phyloP scores from a whole-genome alignment of 2,329 filamentous ascomycete genomes.

The Neofusicoccum umdonicola region DNA sequence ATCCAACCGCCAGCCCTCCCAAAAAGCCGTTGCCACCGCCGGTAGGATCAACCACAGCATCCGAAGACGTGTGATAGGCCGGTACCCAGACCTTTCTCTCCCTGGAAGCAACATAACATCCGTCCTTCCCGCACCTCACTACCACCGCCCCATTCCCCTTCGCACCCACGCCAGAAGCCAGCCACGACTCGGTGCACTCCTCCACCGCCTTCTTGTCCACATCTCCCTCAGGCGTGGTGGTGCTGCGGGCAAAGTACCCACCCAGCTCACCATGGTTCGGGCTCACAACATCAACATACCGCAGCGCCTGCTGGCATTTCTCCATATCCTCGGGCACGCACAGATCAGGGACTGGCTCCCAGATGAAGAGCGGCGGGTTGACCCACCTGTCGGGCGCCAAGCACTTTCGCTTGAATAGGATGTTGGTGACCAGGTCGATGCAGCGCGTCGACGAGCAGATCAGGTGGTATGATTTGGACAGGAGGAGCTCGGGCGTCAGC shows the following conservation, averaged over 20 bases:
- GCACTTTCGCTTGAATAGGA: slow-evolving; percentile 54
- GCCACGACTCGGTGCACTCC: slow-evolving; percentile 38
- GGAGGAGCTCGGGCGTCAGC: slow-evolving; percentile 64
- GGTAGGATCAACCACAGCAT: slow-evolving; percentile 80
- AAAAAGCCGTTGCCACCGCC: slow-evolving; percentile 92
- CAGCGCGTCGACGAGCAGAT: slow-evolving; percentile 79
- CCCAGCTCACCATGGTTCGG: slow-evolving; percentile 92
- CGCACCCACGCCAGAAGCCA: slow-evolving; percentile 35
- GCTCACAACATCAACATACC: slow-evolving; percentile 59
- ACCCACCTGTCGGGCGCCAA: slow-evolving; percentile 24
- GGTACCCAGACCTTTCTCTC: slow-evolving; percentile 64
- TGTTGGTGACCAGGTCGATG: slow-evolving; percentile 70
- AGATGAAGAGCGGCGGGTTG: slow-evolving; percentile 72
- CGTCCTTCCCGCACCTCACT: slow-evolving; percentile 68
- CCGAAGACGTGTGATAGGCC: slow-evolving; percentile 62
- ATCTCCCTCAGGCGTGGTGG: slow-evolving; percentile 22
- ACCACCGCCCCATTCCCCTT: slow-evolving; percentile 57
- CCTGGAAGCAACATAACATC: slow-evolving; percentile 56
- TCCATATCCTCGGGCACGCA: slow-evolving; percentile 67
- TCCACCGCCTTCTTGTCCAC: slow-evolving; percentile 42
- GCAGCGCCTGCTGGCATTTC: slow-evolving; percentile 53
- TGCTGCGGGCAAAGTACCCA: slow-evolving; percentile 67
- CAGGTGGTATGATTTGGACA: slow-evolving; percentile 78
- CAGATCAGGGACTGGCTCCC: slow-evolving; percentile 91
- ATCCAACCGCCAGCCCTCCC: slow-evolving; percentile 57